A percentile compares a stretch with the other conserved stretches of the same genome.
Evolutionary conservation across 108 stramenopile species (phyloP).

Genomic region (Mayamaea pseudoterrestris): DNA sequence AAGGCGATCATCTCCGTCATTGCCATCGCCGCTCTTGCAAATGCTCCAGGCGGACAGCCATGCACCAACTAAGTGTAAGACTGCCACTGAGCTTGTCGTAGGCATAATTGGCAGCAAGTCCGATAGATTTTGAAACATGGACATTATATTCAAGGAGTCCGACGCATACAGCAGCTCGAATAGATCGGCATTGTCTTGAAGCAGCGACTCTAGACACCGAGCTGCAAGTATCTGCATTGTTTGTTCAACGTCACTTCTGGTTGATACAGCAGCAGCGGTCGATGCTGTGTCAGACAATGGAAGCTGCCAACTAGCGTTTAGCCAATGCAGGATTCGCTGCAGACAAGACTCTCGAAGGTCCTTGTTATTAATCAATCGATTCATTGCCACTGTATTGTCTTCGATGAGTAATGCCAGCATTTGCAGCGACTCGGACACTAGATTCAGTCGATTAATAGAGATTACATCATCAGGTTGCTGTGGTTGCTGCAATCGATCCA

Average conservation of each 20-base stretch:
- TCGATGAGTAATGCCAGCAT: conserved; percentile 24
- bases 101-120: no score
- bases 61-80: conserved; percentile 40
- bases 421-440: neutral
- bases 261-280: conserved; percentile 9
- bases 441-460: conserved; percentile 4
- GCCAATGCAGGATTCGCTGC: conserved; percentile 2
- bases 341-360: neutral
- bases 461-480: conserved; percentile 5
- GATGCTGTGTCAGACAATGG: neutral
- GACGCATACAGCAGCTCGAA: conserved; percentile 2
- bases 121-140: no score
- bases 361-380: conserved; percentile 7
- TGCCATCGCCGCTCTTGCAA: neutral
- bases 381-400: conserved; percentile 20
- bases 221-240: conserved; percentile 21
- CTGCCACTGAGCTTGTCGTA: conserved; percentile 5
- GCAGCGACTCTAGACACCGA: conserved; percentile 47
- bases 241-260: no score
- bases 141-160: no score
- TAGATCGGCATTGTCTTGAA: conserved; percentile 51
- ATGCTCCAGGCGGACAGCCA: conserved; percentile 24
- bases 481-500: conserved; percentile 17
- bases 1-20: neutral
- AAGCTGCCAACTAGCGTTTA: neutral